phyloP scores from a whole-genome alignment of 2,329 filamentous ascomycete species.

The Alternaria brassicicola region DNA sequence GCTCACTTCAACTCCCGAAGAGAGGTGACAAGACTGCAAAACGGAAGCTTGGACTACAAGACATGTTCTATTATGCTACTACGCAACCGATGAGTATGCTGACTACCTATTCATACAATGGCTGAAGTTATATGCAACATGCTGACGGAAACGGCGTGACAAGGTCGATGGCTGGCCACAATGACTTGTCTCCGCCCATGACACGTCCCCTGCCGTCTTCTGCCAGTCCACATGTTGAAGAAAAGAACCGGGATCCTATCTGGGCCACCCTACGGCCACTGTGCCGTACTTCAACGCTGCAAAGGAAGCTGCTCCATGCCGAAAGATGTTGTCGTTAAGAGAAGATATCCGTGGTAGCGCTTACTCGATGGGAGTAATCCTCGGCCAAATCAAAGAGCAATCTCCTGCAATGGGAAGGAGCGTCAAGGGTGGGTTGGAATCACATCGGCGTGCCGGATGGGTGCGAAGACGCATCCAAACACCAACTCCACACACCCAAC shows the following conservation, averaged over 20 bases:
- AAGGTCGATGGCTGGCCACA: background rate
- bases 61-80: constrained; percentile 5
- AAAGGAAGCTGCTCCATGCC: background rate
- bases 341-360: background rate
- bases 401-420: background rate
- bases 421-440: background rate
- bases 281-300: background rate
- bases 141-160: background rate
- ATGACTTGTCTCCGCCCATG: background rate
- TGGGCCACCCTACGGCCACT: background rate
- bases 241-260: constrained; percentile 1
- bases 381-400: background rate
- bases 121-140: constrained; percentile 10
- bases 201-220: background rate
- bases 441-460: background rate
- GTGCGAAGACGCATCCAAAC: background rate
- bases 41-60: background rate
- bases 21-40: background rate
- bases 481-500: background rate
- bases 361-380: background rate
- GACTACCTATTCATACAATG: constrained; percentile 16
- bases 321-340: background rate
- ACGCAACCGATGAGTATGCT: constrained; percentile 11
- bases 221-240: constrained; percentile 4
- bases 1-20: background rate